Base-by-base conservation (phyloP, 495 filamentous ascomycete species). In the Staphylotrichum tortipilum region DNA sequence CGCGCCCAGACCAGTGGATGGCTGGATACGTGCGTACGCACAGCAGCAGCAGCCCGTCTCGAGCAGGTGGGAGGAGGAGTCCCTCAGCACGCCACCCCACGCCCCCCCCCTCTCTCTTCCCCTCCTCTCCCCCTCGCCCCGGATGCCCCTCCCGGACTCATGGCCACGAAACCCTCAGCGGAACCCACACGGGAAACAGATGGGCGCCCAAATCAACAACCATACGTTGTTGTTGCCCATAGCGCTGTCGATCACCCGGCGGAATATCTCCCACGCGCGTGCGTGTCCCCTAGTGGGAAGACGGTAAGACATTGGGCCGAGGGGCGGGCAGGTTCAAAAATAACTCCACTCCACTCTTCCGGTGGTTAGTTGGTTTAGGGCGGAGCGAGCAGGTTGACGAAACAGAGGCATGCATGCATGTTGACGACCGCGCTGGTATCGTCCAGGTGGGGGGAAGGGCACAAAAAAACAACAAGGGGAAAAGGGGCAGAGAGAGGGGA, bases 231-330 rank as follows among this genome's bases (percentile, higher is more conserved):
- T 28, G 26, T 28, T 28, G 6, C 26, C 26, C 17, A 33, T 33
- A 33, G 42, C 29, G 42, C 18, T 23, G 42, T 33, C 42, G 42
- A 44, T 44, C 42, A 44, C 29, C 42, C 42, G 42, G 42, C 42
- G 28, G 42, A 44, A 33, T 33, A 44, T 23, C 42, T 8, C 42
- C 28, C 42, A 31, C 28, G 14, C 3, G 24, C n/a, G 17, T 30
- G 14, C 28, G 26, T 33, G 41, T n/a, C n/a, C n/a, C n/a, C n/a
- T n/a, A n/a, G n/a, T n/a, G n/a, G n/a, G n/a, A n/a, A n/a, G 41
- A 11, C n/a, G 41, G 41, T 44, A 31, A 44, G 26, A 44, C 38
- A 41, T 26, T n/a, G 21, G 11, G 37, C 37, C 37, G 37, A 40
- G 37, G 19, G 6, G n/a, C 37, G 14, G 12, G 19, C 26, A 28